These are phyloP conservation scores for Alternaria atra DNA, from an alignment of 2,329 filamentous ascomycete species.

Conservation along the genomic window DNA sequence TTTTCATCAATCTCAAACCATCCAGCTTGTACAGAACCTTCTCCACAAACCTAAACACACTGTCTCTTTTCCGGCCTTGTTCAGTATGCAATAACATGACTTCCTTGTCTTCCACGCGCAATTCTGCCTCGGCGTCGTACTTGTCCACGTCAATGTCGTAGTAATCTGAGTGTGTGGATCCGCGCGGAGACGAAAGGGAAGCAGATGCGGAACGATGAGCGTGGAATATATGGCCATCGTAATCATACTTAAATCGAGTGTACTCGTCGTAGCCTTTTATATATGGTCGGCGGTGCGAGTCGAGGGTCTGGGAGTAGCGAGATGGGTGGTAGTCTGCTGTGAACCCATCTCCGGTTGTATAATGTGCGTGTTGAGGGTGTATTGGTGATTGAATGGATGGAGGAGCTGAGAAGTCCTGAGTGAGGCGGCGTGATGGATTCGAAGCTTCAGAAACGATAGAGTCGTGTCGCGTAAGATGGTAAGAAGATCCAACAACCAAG, in stretches of 20 bases:
- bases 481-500: background rate
- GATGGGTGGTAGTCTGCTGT: background rate
- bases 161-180: conserved; percentile 14
- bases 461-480: background rate
- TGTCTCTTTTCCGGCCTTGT: conserved; percentile 3
- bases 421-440: background rate
- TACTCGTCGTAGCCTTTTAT: conserved; percentile 20
- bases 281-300: background rate
- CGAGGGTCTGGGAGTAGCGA: background rate
- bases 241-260: conserved; percentile 23
- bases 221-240: conserved; percentile 29
- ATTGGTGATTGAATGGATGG: background rate
- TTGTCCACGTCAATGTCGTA: conserved; percentile 16
- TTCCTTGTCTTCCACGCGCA: background rate
- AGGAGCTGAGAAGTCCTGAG: background rate
- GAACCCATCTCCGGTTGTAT: background rate
- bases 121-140: background rate
- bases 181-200: background rate
- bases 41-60: conserved; percentile 17
- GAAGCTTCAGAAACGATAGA: background rate
- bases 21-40: conserved; percentile 22
- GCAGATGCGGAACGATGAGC: conserved; percentile 11
- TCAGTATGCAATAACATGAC: background rate
- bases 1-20: conserved; percentile 15
- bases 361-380: background rate